Conservation (phyloP, 164 flowering plant genomes). For the Kingdonia uniflora region DNA sequence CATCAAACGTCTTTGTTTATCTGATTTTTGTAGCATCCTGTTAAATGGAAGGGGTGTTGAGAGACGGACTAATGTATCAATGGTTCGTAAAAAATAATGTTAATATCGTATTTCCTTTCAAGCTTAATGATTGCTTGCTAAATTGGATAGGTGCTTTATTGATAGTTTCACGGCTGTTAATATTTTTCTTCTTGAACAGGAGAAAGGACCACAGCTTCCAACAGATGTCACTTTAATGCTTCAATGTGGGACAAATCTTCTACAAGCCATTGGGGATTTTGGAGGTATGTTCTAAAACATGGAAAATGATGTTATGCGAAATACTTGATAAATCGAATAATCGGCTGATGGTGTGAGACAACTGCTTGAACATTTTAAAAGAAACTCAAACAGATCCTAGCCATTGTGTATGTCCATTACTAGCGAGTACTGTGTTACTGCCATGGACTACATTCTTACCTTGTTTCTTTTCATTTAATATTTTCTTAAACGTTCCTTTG, state of each 20-base stretch:
- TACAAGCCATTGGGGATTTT: slow-evolving; percentile 85
- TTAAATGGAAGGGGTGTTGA: slow-evolving; percentile 78
- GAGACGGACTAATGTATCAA: slow-evolving; percentile 33
- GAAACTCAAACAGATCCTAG: too few species aligned
- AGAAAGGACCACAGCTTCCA: slow-evolving; percentile 75
- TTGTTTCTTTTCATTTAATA: too few species aligned
- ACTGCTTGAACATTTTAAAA: too few species aligned
- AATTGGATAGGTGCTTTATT: neutral
- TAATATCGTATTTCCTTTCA: slow-evolving; percentile 1
- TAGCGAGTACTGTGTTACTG: too few species aligned
- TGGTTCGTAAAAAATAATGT: slow-evolving; percentile 41
- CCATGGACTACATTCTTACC: too few species aligned
- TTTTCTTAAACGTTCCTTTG: too few species aligned
- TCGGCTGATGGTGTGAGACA: too few species aligned
- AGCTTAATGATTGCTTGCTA: neutral
- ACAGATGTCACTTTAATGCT: slow-evolving; percentile 52
- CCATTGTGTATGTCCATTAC: too few species aligned
- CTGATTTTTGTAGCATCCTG: slow-evolving; percentile 48
- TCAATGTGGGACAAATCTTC: slow-evolving; percentile 72
- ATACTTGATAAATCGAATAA: too few species aligned
- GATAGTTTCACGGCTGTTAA: too few species aligned
- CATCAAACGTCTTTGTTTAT: neutral
- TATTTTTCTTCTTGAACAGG: slow-evolving; percentile 28
- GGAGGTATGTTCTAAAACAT: slow-evolving; percentile 46
- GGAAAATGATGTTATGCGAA: too few species aligned